Evolutionary conservation across 2,329 filamentous ascomycete species (phyloP).

Genomic region (Colletotrichum australisinense): DNA sequence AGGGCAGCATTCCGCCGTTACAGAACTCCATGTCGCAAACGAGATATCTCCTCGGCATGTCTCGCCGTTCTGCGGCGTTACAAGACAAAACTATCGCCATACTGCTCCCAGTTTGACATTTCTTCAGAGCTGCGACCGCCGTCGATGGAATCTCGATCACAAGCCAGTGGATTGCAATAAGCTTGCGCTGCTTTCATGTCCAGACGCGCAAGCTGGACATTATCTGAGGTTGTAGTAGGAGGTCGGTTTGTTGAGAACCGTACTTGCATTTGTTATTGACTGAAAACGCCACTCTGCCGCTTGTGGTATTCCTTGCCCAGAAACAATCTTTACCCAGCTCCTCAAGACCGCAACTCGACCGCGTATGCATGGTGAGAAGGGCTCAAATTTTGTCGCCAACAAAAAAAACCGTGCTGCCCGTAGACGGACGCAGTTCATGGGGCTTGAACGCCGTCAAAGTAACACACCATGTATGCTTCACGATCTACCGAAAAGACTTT

Average conservation of each 20-base stretch:
- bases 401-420: not conserved
- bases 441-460: no score
- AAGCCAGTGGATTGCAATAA: not conserved
- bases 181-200: not conserved
- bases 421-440: not conserved
- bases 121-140: not conserved
- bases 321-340: not conserved
- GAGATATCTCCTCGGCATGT: not conserved
- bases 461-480: not conserved
- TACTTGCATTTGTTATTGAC: not conserved
- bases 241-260: not conserved
- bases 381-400: not conserved
- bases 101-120: not conserved
- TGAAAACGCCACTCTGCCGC: not conserved
- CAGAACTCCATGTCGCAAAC: not conserved
- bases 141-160: not conserved
- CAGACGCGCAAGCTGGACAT: not conserved
- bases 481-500: not conserved
- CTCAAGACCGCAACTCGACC: not conserved
- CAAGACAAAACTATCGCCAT: not conserved
- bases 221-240: no score
- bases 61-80: not conserved
- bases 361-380: not conserved
- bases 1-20: not conserved
- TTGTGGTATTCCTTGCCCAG: not conserved